Percentiles rank a stretch among this genome's conserved stretches.
phyloP scores from a whole-genome alignment of 148 eudicot genomes.

The Vaccinium vitisidaea region DNA sequence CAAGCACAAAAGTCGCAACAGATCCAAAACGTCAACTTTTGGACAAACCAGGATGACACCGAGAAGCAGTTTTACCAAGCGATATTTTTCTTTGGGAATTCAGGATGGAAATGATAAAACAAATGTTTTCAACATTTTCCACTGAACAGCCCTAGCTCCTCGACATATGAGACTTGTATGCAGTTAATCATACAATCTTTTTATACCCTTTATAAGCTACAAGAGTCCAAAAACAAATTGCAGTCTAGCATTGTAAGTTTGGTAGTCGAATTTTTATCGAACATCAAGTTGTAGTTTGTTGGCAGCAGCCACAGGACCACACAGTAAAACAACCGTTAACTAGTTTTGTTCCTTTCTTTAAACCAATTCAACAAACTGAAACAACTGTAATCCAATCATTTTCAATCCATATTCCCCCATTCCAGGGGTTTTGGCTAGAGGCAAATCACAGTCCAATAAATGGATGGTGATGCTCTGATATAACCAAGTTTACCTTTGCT shows the following conservation, averaged over 20 bases:
- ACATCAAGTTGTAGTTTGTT: not conserved
- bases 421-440: not conserved
- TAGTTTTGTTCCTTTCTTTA: not conserved
- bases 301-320: slow-evolving; percentile 1
- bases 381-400: not conserved
- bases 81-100: not conserved
- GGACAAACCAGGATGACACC: not conserved
- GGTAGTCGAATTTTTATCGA: not conserved
- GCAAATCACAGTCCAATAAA: not conserved
- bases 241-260: not conserved
- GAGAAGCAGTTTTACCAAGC: not conserved
- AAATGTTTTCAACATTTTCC: not conserved
- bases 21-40: slow-evolving; percentile 1
- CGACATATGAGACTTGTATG: not conserved
- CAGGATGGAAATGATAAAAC: not conserved
- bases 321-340: not conserved
- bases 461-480: not conserved
- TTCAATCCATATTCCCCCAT: not conserved
- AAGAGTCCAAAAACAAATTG: not conserved
- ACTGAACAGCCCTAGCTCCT: not conserved
- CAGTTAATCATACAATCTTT: not conserved
- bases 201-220: not conserved
- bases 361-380: not conserved
- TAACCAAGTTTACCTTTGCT: not conserved
- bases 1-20: not conserved